These are phyloP conservation scores for Talaromyces sp. DNA, from an alignment of 2,329 filamentous ascomycete genomes.

Conservation along the genomic window DNA sequence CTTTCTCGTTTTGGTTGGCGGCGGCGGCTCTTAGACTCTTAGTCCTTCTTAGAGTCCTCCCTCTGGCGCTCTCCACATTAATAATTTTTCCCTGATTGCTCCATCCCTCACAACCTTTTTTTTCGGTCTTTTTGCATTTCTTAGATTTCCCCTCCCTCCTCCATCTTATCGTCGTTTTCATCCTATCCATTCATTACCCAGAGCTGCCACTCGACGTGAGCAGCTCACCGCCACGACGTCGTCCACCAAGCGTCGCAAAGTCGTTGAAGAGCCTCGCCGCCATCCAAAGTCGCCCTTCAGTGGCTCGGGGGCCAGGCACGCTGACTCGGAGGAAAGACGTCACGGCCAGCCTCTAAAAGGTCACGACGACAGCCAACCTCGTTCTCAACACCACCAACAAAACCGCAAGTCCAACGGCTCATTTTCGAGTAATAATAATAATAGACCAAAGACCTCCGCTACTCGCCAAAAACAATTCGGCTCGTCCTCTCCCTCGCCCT, in stretches of 20 bases:
- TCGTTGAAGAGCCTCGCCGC: slow-evolving; percentile 27
- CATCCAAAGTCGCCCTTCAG: slow-evolving; percentile 3
- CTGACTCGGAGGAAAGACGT: slow-evolving; percentile 34
- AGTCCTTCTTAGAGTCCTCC: background rate
- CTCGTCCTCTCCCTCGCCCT: slow-evolving; percentile 33
- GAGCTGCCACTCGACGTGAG: slow-evolving; percentile 47
- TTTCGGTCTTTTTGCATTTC: background rate
- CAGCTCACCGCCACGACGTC: slow-evolving; percentile 52
- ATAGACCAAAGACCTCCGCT: background rate
- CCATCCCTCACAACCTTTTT: slow-evolving; percentile 8
- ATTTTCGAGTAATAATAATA: background rate
- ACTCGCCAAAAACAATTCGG: slow-evolving; percentile 25
- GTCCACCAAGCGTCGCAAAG: slow-evolving; percentile 51
- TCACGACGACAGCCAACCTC: slow-evolving; percentile 23
- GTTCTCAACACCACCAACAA: slow-evolving; percentile 16
- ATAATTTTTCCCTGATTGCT: slow-evolving; percentile 8
- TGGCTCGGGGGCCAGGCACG: slow-evolving; percentile 21
- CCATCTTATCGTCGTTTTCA: background rate
- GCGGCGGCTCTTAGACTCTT: slow-evolving; percentile 3
- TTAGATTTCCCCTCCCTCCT: background rate
- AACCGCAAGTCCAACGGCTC: background rate
- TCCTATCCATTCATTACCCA: slow-evolving; percentile 18
- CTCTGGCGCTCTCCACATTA: slow-evolving; percentile 6
- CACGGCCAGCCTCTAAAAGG: slow-evolving; percentile 21
- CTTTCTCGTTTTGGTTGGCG: slow-evolving; percentile 10